Evolutionary conservation across 331 rosid genomes (phyloP).

Genomic region (Pyracantha coccinea): DNA sequence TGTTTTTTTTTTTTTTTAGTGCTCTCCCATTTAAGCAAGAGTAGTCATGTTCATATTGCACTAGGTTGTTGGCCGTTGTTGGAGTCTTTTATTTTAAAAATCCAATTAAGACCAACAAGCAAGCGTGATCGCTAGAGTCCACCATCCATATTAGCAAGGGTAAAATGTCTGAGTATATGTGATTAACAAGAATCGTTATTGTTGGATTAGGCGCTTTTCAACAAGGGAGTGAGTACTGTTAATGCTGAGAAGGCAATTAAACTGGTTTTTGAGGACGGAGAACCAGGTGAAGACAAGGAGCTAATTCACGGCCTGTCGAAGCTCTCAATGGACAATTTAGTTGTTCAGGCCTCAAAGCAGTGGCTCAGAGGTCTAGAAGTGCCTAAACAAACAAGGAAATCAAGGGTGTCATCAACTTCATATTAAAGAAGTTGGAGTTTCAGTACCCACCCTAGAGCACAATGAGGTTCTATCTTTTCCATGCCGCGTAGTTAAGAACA

Average conservation of each 20-base stretch:
- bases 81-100: background rate
- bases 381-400: constrained; percentile 60
- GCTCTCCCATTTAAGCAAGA: background rate
- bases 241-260: constrained; percentile 71
- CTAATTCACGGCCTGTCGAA: constrained; percentile 53
- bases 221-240: constrained; percentile 65
- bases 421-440: constrained; percentile 50
- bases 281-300: constrained; percentile 29
- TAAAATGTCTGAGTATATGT: background rate
- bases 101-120: background rate
- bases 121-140: background rate
- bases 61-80: background rate
- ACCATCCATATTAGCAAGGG: background rate
- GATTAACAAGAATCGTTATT: constrained; percentile 11
- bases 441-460: constrained; percentile 34
- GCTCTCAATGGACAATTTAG: constrained; percentile 55
- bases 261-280: constrained; percentile 55
- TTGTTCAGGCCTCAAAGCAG: constrained; percentile 71
- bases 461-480: constrained; percentile 4
- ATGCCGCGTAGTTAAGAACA: constrained; percentile 16
- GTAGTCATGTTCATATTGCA: background rate
- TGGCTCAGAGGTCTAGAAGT: constrained; percentile 60
- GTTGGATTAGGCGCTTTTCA: constrained; percentile 62
- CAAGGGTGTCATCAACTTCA: constrained; percentile 43
- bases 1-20: background rate